A percentile compares a stretch with the other conserved stretches of the same genome.
phyloP scores from a whole-genome alignment of 2,329 filamentous ascomycete species.

The Helminthosporium solani region DNA sequence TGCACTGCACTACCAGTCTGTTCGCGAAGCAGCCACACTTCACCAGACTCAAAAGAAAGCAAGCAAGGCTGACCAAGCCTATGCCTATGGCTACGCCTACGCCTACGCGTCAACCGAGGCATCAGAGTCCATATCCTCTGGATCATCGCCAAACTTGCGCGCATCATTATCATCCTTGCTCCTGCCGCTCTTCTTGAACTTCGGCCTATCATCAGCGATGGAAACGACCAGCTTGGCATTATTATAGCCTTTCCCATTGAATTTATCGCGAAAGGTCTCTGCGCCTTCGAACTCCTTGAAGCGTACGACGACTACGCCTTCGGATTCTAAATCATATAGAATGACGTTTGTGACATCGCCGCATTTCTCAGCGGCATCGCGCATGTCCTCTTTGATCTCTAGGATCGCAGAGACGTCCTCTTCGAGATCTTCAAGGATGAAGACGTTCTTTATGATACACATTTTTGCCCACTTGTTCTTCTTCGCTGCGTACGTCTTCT shows the following conservation, averaged over 20 bases:
- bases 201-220: slow-evolving; percentile 30
- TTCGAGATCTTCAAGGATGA: slow-evolving; percentile 79
- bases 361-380: slow-evolving; percentile 83
- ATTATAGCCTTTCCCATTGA: slow-evolving; percentile 23
- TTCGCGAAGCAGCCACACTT: no score
- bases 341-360: slow-evolving; percentile 89
- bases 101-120: background rate
- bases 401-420: slow-evolving; percentile 80
- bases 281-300: slow-evolving; percentile 71
- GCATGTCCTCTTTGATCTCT: slow-evolving; percentile 93
- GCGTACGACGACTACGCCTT: slow-evolving; percentile 81
- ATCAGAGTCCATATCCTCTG: slow-evolving; percentile 1
- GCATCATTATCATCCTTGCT: slow-evolving; percentile 28
- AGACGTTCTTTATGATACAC: slow-evolving; percentile 90
- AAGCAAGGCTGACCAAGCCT: background rate
- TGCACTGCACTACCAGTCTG: no score
- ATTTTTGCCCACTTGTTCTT: slow-evolving; percentile 69
- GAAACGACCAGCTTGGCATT: slow-evolving; percentile 16
- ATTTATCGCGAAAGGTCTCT: slow-evolving; percentile 25
- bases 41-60: no score
- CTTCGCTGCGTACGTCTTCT: slow-evolving; percentile 46
- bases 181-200: slow-evolving; percentile 33
- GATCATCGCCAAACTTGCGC: slow-evolving; percentile 9
- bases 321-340: slow-evolving; percentile 81
- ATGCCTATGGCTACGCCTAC: no score